Evolutionary conservation across 805 yeast genomes (phyloP).

Genomic region (Saturnispora diversa): DNA sequence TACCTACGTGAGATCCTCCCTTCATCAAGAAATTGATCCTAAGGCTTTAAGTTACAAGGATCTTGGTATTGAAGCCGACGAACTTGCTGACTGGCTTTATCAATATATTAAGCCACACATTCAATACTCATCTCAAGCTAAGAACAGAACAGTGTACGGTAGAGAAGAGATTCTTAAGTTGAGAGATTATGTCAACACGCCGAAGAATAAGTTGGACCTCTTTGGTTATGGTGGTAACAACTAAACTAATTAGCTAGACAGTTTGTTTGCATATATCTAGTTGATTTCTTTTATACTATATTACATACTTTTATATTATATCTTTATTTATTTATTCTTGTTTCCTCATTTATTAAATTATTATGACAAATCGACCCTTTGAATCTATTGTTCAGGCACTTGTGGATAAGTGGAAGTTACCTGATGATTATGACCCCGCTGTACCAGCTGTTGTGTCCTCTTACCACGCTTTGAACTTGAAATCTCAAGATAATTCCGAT

Average conservation of each 20-base stretch:
- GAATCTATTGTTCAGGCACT: not conserved
- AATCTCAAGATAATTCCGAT: slow-evolving; percentile 6
- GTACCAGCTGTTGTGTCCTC: not conserved
- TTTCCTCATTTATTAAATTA: slow-evolving; percentile 10
- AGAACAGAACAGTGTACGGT: slow-evolving; percentile 32
- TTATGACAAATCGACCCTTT: not conserved
- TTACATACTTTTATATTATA: slow-evolving; percentile 6
- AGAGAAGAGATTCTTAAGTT: slow-evolving; percentile 31
- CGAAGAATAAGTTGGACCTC: slow-evolving; percentile 28
- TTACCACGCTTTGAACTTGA: slow-evolving; percentile 1
- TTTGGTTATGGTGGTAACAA: slow-evolving; percentile 22
- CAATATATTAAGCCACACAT: slow-evolving; percentile 35
- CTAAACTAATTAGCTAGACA: not conserved
- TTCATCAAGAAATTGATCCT: slow-evolving; percentile 57
- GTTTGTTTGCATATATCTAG: too few species aligned
- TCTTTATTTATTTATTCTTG: not conserved
- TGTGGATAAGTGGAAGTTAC: not conserved
- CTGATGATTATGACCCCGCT: not conserved
- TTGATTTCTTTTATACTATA: slow-evolving; percentile 2
- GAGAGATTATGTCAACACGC: slow-evolving; percentile 31
- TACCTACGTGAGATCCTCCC: slow-evolving; percentile 62
- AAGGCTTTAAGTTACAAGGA: slow-evolving; percentile 58
- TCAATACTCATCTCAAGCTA: slow-evolving; percentile 29
- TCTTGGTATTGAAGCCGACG: slow-evolving; percentile 56
- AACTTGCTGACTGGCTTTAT: slow-evolving; percentile 42